Evolutionary conservation across 305 asterid species (phyloP).

Genomic region (Fraxinus ornus): DNA sequence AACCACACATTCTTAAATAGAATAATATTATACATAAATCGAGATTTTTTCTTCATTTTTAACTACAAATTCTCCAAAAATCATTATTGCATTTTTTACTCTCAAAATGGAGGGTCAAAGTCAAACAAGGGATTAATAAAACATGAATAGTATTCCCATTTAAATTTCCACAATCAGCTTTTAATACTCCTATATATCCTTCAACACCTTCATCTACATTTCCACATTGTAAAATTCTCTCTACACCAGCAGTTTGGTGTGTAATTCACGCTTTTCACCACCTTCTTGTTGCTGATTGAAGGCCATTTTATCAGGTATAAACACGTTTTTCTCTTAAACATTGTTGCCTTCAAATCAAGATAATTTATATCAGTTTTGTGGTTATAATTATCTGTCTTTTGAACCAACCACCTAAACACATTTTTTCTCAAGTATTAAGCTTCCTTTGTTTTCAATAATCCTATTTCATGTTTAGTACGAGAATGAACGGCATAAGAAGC

Average conservation of each 20-base stretch:
- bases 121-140: too few relatives aligned
- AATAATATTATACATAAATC: too few relatives aligned
- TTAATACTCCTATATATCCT: background rate
- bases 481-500: background rate
- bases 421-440: slow-evolving; percentile 42
- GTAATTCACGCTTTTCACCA: slow-evolving; percentile 27
- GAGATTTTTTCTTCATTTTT: too few relatives aligned
- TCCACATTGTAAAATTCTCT: background rate
- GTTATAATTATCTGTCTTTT: slow-evolving; percentile 17
- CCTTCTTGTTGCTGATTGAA: slow-evolving; percentile 26
- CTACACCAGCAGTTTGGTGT: slow-evolving; percentile 14
- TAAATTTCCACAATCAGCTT: background rate
- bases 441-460: slow-evolving; percentile 25
- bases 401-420: slow-evolving; percentile 39
- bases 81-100: too few relatives aligned
- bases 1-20: too few relatives aligned
- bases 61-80: too few relatives aligned
- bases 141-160: background rate
- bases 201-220: background rate
- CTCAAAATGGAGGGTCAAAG: too few relatives aligned
- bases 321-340: slow-evolving; percentile 36
- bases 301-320: slow-evolving; percentile 36
- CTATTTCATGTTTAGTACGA: background rate
- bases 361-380: background rate
- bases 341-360: slow-evolving; percentile 35